Evolutionary conservation across 306 rosid genomes (phyloP).

Genomic region (Casuarina equisetifolia): DNA sequence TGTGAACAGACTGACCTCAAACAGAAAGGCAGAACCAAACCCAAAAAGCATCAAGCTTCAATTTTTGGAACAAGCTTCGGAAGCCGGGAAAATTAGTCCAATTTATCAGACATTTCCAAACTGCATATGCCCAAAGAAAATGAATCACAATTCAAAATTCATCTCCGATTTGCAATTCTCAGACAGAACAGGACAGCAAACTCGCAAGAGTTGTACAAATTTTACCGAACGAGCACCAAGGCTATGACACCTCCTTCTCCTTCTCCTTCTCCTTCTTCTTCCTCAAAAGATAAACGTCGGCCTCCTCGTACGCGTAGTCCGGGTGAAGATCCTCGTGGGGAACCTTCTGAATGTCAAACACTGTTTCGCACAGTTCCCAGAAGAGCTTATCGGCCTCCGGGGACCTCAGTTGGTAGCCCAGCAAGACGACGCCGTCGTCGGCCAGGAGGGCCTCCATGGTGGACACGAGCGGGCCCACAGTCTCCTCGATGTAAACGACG

Average conservation of each 20-base stretch:
- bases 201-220: not conserved
- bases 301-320: slow-evolving; percentile 77
- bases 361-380: slow-evolving; percentile 57
- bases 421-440: slow-evolving; percentile 65
- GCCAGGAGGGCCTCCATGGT: slow-evolving; percentile 65
- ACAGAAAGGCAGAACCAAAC: too few relatives aligned
- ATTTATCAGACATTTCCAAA: not conserved
- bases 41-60: too few relatives aligned
- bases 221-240: not conserved
- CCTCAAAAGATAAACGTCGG: slow-evolving; percentile 61
- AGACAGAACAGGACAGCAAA: not conserved
- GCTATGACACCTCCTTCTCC: not conserved
- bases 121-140: not conserved
- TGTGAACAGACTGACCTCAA: too few relatives aligned
- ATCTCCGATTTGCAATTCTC: not conserved
- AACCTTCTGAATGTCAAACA: slow-evolving; percentile 53
- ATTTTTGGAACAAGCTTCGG: too few relatives aligned
- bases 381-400: slow-evolving; percentile 71
- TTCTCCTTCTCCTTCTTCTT: slow-evolving; percentile 49
- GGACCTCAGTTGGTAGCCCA: slow-evolving; percentile 75
- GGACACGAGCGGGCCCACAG: slow-evolving; percentile 52
- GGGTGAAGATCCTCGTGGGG: slow-evolving; percentile 71
- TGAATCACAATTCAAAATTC: not conserved
- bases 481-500: slow-evolving; percentile 82
- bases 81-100: not conserved